A percentile compares a stretch with the other conserved stretches of the same genome.
Conservation (phyloP, 2,329 filamentous ascomycete genomes). For the Trichoderma brevicompactum region DNA sequence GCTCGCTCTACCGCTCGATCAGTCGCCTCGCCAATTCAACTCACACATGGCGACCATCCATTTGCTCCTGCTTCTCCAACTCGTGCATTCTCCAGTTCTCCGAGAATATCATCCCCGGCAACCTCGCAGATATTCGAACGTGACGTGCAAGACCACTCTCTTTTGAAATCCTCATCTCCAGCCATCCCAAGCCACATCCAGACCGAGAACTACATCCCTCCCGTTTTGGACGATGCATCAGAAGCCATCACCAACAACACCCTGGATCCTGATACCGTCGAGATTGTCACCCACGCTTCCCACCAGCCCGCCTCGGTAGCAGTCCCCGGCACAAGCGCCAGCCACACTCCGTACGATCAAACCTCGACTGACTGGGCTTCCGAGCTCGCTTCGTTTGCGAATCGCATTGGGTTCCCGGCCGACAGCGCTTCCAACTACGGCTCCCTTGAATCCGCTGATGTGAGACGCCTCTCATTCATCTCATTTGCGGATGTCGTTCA, state of each 20-base stretch:
- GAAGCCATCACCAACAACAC: conserved; percentile 87
- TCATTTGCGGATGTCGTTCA: conserved; percentile 96
- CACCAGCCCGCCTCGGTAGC: conserved; percentile 78
- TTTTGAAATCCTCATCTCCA: conserved; percentile 71
- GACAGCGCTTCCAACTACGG: conserved; percentile 77
- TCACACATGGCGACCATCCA: conserved; percentile 47
- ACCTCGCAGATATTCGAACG: conserved; percentile 88
- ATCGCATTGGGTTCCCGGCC: conserved; percentile 48
- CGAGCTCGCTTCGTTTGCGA: conserved; percentile 59
- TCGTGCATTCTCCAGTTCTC: conserved; percentile 70
- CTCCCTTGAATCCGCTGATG: conserved; percentile 73
- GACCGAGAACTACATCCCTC: conserved; percentile 91
- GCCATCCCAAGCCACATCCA: conserved; percentile 93
- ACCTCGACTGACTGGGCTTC: conserved; percentile 58
- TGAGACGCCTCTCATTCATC: conserved; percentile 88
- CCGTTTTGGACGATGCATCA: conserved; percentile 88
- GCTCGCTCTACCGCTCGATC: conserved; percentile 33
- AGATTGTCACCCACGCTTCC: conserved; percentile 85
- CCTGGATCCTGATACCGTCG: conserved; percentile 84
- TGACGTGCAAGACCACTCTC: conserved; percentile 80
- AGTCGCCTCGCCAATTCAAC: conserved; percentile 47
- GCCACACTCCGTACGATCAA: conserved; percentile 46
- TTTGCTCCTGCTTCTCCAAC: conserved; percentile 64
- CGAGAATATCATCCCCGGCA: conserved; percentile 77
- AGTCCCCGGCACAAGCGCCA: conserved; percentile 57